Percentiles rank a stretch among this genome's conserved stretches.
phyloP scores from a whole-genome alignment of 139 green algal species.

The Coelastrella sp. region DNA sequence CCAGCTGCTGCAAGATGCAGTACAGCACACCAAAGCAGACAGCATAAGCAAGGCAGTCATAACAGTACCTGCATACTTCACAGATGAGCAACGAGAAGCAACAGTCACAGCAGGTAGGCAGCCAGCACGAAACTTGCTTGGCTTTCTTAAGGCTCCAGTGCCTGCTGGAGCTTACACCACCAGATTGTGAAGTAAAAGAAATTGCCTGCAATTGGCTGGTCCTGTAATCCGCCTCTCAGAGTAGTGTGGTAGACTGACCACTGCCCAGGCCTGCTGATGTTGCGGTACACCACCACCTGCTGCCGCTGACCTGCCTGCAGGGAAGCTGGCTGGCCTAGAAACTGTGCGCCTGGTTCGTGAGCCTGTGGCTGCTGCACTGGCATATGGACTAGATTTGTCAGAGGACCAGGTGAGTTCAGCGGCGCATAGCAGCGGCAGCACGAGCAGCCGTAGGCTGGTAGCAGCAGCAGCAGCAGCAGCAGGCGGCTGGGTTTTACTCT shows the following conservation, averaged over 20 bases:
- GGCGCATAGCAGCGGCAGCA: slow-evolving; percentile 16
- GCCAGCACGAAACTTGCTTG: neutral
- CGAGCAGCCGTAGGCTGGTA: neutral
- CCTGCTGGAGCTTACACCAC: too few species aligned
- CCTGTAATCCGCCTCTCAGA: too few species aligned
- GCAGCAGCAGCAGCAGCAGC: neutral
- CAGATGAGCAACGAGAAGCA: slow-evolving; percentile 79
- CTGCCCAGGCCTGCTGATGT: neutral
- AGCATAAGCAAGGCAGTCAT: slow-evolving; percentile 86
- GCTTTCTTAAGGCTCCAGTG: too few species aligned
- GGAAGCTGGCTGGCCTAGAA: slow-evolving; percentile 82
- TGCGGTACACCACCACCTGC: neutral
- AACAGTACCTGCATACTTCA: slow-evolving; percentile 93
- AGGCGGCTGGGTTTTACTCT: neutral
- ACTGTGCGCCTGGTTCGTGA: slow-evolving; percentile 87
- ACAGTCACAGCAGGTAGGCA: slow-evolving; percentile 75
- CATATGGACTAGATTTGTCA: slow-evolving; percentile 86
- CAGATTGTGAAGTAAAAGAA: too few species aligned
- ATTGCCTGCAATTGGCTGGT: too few species aligned
- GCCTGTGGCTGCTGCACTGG: slow-evolving; percentile 88
- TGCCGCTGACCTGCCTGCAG: slow-evolving; percentile 44
- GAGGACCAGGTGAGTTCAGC: slow-evolving; percentile 66
- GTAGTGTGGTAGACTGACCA: too few species aligned
- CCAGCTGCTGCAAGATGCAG: slow-evolving; percentile 75
- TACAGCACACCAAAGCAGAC: slow-evolving; percentile 30